Percentiles rank a stretch among this genome's conserved stretches.
Evolutionary conservation across 495 filamentous ascomycete species (phyloP).

Genomic region (Pyrenula massariospora): DNA sequence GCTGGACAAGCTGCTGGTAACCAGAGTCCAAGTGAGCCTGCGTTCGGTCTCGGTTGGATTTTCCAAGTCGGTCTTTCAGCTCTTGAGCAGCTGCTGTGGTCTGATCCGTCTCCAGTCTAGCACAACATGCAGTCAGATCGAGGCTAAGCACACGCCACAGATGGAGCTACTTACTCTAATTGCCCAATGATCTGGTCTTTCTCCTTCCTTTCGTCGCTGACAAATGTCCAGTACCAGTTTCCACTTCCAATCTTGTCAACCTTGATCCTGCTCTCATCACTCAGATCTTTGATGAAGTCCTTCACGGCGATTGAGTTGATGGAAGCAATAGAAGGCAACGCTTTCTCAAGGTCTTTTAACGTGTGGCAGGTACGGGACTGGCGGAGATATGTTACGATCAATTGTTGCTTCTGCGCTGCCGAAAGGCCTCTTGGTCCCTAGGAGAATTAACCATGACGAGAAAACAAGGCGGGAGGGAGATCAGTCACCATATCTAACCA

Average conservation of each 20-base stretch:
- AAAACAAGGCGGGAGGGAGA: too few relatives aligned
- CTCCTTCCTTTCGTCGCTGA: conserved; percentile 45
- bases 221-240: conserved; percentile 77
- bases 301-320: conserved; percentile 62
- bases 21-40: background rate
- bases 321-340: conserved; percentile 50
- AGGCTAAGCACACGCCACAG: too few relatives aligned
- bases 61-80: conserved; percentile 11
- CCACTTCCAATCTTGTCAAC: conserved; percentile 73
- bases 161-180: background rate
- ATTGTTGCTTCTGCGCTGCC: conserved; percentile 45
- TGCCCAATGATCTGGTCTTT: conserved; percentile 28
- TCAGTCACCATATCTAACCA: too few relatives aligned
- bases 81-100: conserved; percentile 1
- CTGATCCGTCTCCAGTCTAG: conserved; percentile 7
- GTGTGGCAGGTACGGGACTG: conserved; percentile 52
- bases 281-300: conserved; percentile 52
- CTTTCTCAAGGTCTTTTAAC: conserved; percentile 66
- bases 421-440: conserved; percentile 16
- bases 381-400: conserved; percentile 54
- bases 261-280: conserved; percentile 52
- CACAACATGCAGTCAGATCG: too few relatives aligned
- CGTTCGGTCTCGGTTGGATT: conserved; percentile 11
- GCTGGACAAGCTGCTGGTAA: background rate
- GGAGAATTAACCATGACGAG: too few relatives aligned